Percentiles rank a stretch among this genome's conserved stretches.
These are phyloP conservation scores for Colletotrichum abscissum DNA, from an alignment of 2,329 filamentous ascomycete species.

Conservation along the genomic window DNA sequence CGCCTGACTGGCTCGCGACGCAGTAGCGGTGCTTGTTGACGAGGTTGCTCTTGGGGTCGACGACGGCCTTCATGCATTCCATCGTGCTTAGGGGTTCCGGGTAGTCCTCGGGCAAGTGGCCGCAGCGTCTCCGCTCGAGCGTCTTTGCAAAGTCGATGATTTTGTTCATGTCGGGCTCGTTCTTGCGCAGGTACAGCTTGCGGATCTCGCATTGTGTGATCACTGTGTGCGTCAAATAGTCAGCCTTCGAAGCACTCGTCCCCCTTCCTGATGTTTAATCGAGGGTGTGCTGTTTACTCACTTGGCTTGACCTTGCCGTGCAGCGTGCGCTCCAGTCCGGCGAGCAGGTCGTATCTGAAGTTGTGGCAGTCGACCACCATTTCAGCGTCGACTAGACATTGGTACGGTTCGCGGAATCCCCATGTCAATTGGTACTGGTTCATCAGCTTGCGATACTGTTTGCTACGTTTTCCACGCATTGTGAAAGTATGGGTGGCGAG, in stretches of 20 bases:
- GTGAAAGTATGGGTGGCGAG: conserved; percentile 36
- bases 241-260: not conserved
- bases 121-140: conserved; percentile 77
- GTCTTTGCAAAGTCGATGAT: conserved; percentile 81
- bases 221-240: conserved; percentile 56
- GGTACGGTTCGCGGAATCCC: conserved; percentile 93
- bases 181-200: conserved; percentile 76
- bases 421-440: conserved; percentile 89
- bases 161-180: conserved; percentile 62
- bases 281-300: conserved; percentile 54
- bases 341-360: conserved; percentile 90
- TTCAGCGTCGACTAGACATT: conserved; percentile 88
- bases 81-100: conserved; percentile 75
- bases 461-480: conserved; percentile 62
- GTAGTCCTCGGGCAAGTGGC: conserved; percentile 79
- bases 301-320: conserved; percentile 88
- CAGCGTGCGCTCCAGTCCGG: conserved; percentile 81
- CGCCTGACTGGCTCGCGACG: conserved; percentile 78
- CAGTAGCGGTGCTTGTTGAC: conserved; percentile 85
- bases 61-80: conserved; percentile 79
- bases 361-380: conserved; percentile 84
- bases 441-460: conserved; percentile 84
- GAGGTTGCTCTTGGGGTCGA: conserved; percentile 79
- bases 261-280: not conserved
- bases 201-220: conserved; percentile 86